phyloP scores from a whole-genome alignment of 345 rosid species.

The Melaleuca quinquenervia region DNA sequence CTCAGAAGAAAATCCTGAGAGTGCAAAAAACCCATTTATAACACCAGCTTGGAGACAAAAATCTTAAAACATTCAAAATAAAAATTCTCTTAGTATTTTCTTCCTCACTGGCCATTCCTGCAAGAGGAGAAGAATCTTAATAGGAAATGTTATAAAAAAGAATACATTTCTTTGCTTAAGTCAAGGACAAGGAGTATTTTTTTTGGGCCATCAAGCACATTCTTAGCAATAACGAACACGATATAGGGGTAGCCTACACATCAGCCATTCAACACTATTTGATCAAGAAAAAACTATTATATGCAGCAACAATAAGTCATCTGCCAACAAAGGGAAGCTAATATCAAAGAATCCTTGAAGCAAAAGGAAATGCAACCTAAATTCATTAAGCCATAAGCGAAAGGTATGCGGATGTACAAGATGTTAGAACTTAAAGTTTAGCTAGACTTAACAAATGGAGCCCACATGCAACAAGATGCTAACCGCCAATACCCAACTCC shows the following conservation, averaged over 20 bases:
- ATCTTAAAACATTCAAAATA: background rate
- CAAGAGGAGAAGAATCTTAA: background rate
- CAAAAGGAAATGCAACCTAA: background rate
- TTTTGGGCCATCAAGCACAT: background rate
- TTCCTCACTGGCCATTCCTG: background rate
- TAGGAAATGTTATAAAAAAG: background rate
- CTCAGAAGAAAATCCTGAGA: constrained; percentile 47
- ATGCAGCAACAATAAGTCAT: background rate
- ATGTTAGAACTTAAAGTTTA: background rate
- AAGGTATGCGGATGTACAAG: background rate
- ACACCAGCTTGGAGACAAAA: background rate
- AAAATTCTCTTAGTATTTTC: background rate
- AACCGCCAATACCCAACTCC: background rate
- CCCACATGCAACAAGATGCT: background rate
- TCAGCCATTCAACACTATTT: background rate
- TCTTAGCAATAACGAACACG: background rate
- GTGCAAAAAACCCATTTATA: background rate
- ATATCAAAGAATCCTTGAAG: background rate
- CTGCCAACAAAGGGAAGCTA: background rate
- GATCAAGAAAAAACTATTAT: background rate
- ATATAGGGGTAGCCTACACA: background rate
- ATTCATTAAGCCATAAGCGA: background rate
- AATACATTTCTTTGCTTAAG: background rate
- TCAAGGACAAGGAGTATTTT: background rate
- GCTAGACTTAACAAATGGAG: background rate